These are phyloP conservation scores for Ceratobasidium sp. DNA, from an alignment of 1,284 basidiomycete genomes.

Conservation along the genomic window DNA sequence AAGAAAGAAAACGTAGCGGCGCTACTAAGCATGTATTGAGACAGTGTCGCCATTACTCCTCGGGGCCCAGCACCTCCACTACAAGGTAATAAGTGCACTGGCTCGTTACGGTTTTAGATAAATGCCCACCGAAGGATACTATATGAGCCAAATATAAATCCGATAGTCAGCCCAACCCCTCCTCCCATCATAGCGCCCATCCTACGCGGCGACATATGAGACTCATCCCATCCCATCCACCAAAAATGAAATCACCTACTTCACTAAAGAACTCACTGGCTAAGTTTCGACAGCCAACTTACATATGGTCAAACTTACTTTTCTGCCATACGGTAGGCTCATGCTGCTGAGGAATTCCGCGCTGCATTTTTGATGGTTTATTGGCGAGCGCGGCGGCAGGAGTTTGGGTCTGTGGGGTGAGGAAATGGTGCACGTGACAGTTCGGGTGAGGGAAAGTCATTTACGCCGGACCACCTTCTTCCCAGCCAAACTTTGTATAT, in stretches of 20 bases:
- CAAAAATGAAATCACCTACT: constrained; percentile 31
- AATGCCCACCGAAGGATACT: constrained; percentile 81
- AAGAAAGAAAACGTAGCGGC: constrained; percentile 89
- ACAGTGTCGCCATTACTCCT: constrained; percentile 86
- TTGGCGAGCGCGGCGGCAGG: constrained; percentile 19
- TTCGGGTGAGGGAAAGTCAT: background rate
- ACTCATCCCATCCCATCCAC: background rate
- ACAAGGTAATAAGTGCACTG: constrained; percentile 34
- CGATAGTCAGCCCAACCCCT: constrained; percentile 92
- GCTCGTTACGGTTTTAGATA: background rate
- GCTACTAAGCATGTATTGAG: constrained; percentile 93
- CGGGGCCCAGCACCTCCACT: constrained; percentile 89
- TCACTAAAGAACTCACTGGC: constrained; percentile 37
- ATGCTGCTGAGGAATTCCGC: constrained; percentile 56
- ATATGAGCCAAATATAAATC: constrained; percentile 94
- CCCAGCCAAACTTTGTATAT: no score
- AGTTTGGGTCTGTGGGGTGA: constrained; percentile 22
- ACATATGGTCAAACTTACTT: constrained; percentile 57
- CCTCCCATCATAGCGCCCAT: constrained; percentile 95
- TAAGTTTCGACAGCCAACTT: background rate
- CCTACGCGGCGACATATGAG: constrained; percentile 56
- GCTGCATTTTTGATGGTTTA: constrained; percentile 52
- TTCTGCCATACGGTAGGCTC: constrained; percentile 79
- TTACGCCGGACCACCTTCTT: constrained; percentile 41
- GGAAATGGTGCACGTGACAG: constrained; percentile 28